phyloP scores from a whole-genome alignment of 202 grass and related monocot genomes.

The Zoysia matrella region DNA sequence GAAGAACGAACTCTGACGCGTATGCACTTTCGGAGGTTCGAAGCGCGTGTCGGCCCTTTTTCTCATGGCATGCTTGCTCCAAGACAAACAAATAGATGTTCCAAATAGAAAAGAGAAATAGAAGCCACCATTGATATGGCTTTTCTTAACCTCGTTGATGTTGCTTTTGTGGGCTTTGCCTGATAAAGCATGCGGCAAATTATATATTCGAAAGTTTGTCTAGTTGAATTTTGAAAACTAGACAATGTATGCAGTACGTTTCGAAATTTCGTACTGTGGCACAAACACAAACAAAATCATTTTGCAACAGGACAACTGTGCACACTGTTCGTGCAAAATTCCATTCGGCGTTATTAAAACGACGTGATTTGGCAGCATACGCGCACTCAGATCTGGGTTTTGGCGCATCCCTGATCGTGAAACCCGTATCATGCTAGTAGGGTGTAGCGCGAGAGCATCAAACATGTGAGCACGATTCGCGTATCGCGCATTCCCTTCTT shows the following conservation, averaged over 20 bases:
- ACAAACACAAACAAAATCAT: background rate
- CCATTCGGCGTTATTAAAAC: background rate
- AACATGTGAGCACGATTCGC: background rate
- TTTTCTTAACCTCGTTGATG: no score
- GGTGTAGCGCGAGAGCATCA: background rate
- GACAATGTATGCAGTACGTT: background rate
- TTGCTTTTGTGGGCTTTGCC: no score
- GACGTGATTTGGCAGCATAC: background rate
- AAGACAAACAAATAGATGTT: conserved; percentile 7
- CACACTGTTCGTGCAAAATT: background rate
- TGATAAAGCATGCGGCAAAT: background rate
- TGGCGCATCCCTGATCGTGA: background rate
- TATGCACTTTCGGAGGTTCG: conserved; percentile 30
- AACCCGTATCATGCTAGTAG: background rate
- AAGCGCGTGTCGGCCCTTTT: background rate
- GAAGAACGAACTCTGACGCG: background rate
- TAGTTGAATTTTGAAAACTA: background rate
- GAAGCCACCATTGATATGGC: background rate
- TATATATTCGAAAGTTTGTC: no score
- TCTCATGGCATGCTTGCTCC: background rate
- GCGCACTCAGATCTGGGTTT: conserved; percentile 10
- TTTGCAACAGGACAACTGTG: background rate
- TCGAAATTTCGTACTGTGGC: background rate
- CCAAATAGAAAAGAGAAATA: conserved; percentile 10
- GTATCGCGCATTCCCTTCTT: background rate